Evolutionary conservation across 1,284 basidiomycete genomes (phyloP).

Genomic region (Amylostereum chailletii): DNA sequence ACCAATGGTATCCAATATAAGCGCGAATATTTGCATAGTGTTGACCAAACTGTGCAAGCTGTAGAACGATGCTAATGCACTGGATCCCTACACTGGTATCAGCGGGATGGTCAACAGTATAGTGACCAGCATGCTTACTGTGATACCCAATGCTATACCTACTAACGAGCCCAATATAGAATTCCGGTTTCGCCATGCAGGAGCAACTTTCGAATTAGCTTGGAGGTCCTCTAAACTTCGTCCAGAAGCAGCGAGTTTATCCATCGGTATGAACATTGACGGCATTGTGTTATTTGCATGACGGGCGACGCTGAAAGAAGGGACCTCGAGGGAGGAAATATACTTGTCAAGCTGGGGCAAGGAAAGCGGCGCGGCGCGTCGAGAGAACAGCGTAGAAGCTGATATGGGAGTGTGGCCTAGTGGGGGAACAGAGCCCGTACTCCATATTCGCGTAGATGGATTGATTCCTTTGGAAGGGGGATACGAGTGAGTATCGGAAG

Average conservation of each 20-base stretch:
- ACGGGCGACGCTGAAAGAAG: constrained; percentile 23
- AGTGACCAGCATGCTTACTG: constrained; percentile 28
- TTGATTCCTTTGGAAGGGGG: background rate
- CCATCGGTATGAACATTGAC: constrained; percentile 55
- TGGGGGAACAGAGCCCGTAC: background rate
- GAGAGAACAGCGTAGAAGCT: constrained; percentile 44
- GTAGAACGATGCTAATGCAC: constrained; percentile 56
- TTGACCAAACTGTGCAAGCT: constrained; percentile 60
- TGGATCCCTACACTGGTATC: constrained; percentile 43
- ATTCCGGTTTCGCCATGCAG: constrained; percentile 46
- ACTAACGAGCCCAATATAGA: constrained; percentile 36
- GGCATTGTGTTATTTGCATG: constrained; percentile 15
- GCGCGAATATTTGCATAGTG: constrained; percentile 61
- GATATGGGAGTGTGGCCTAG: constrained; percentile 40
- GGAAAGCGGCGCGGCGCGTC: constrained; percentile 44
- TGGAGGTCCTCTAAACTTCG: constrained; percentile 51
- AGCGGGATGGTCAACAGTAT: background rate
- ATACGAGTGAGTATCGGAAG: background rate
- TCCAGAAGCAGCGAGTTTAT: constrained; percentile 37
- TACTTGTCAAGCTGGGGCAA: constrained; percentile 53
- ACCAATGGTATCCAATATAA: constrained; percentile 61
- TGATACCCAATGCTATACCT: constrained; percentile 37
- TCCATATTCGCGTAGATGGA: background rate
- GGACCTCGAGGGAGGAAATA: constrained; percentile 37
- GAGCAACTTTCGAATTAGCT: constrained; percentile 35